phyloP scores from a whole-genome alignment of 2,329 filamentous ascomycete species.

The Arthroderma sp. region DNA sequence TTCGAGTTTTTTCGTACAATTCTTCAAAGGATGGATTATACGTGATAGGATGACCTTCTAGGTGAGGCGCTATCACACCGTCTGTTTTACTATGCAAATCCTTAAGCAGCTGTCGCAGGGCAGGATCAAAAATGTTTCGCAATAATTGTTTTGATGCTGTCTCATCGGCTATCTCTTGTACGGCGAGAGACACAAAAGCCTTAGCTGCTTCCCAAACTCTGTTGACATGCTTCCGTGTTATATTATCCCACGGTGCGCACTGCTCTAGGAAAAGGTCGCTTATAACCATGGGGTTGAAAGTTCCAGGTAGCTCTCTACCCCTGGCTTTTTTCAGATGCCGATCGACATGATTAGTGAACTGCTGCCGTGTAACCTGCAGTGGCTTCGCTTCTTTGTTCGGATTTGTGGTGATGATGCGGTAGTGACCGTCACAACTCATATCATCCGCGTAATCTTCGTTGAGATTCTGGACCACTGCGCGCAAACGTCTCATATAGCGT shows the following conservation, averaged over 20 bases:
- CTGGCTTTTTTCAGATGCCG: slow-evolving; percentile 29
- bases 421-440: neutral
- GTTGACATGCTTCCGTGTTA: no score
- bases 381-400: neutral
- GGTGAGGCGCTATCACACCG: no score
- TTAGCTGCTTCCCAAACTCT: no score
- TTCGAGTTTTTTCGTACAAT: no score
- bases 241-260: slow-evolving; percentile 43
- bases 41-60: no score
- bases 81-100: no score
- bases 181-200: no score
- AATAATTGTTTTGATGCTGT: no score
- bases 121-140: no score
- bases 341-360: slow-evolving; percentile 29
- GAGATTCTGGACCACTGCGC: neutral
- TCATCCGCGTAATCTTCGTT: slow-evolving; percentile 1
- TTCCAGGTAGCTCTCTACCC: slow-evolving; percentile 45
- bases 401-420: neutral
- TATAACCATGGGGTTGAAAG: slow-evolving; percentile 46
- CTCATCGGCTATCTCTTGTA: no score
- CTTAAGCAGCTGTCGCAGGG: no score
- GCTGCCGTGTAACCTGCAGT: slow-evolving; percentile 17
- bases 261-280: slow-evolving; percentile 48
- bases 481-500: slow-evolving; percentile 13
- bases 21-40: no score